A percentile compares a stretch with the other conserved stretches of the same genome.
These are phyloP conservation scores for Amanita jacksonii DNA, from an alignment of 768 basidiomycete species.

Conservation along the genomic window DNA sequence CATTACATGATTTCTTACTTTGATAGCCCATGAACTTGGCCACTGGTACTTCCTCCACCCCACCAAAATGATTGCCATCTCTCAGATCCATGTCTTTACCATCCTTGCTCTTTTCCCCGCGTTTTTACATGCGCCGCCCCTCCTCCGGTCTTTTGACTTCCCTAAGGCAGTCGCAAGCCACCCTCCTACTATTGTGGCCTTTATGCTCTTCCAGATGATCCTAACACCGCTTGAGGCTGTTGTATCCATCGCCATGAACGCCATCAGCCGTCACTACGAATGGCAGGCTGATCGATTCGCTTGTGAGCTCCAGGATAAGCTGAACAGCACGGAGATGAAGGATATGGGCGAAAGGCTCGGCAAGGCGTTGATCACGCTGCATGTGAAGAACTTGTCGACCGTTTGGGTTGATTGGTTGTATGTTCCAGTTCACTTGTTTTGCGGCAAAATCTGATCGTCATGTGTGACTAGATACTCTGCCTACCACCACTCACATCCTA, in stretches of 20 bases:
- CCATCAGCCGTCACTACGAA: slow-evolving; percentile 78
- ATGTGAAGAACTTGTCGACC: slow-evolving; percentile 87
- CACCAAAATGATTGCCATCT: slow-evolving; percentile 76
- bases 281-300: slow-evolving; percentile 91
- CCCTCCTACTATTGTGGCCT: slow-evolving; percentile 78
- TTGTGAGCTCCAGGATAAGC: slow-evolving; percentile 52
- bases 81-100: slow-evolving; percentile 81
- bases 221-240: slow-evolving; percentile 72
- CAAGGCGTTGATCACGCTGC: slow-evolving; percentile 73
- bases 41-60: slow-evolving; percentile 95
- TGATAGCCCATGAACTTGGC: slow-evolving; percentile 82
- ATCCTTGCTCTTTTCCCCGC: slow-evolving; percentile 86
- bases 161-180: slow-evolving; percentile 47
- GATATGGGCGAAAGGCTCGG: slow-evolving; percentile 85
- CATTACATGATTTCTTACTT: slow-evolving; percentile 4
- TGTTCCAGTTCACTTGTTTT: slow-evolving; percentile 19
- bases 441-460: slow-evolving; percentile 7
- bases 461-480: slow-evolving; percentile 66
- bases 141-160: slow-evolving; percentile 79
- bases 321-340: slow-evolving; percentile 47
- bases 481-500: slow-evolving; percentile 95
- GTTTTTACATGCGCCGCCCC: slow-evolving; percentile 71
- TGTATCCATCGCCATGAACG: slow-evolving; percentile 67
- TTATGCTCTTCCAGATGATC: slow-evolving; percentile 87
- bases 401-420: slow-evolving; percentile 93